phyloP scores from a whole-genome alignment of 306 rosid species.

The Pyrus communis region DNA sequence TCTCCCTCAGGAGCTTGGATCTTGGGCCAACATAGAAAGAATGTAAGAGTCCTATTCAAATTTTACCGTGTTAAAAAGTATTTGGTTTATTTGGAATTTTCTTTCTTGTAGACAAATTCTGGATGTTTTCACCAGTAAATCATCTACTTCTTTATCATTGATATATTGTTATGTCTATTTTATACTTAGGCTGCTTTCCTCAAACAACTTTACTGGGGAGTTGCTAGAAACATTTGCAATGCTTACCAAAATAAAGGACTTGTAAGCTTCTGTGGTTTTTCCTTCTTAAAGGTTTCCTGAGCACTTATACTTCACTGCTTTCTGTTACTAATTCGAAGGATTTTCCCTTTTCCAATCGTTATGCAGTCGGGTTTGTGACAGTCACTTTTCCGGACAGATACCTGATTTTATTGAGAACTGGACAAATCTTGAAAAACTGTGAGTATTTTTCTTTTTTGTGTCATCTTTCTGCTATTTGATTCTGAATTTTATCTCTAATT shows the following conservation, averaged over 20 bases:
- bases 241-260: no score
- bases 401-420: slow-evolving; percentile 55
- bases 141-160: not conserved
- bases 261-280: no score
- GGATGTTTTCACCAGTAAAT: not conserved
- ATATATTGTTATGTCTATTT: not conserved
- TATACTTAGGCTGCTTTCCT: slow-evolving; percentile 37
- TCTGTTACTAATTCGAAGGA: not conserved
- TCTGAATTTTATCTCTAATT: not conserved
- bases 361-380: slow-evolving; percentile 62
- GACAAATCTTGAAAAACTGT: slow-evolving; percentile 44
- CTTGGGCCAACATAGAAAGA: no score
- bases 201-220: slow-evolving; percentile 62
- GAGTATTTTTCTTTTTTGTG: slow-evolving; percentile 3
- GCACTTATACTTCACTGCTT: not conserved
- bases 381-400: slow-evolving; percentile 46
- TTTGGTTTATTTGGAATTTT: not conserved
- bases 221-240: not conserved
- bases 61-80: no score
- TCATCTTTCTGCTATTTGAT: not conserved
- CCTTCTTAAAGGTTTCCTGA: not conserved
- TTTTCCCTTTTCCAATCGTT: not conserved
- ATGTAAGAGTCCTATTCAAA: no score
- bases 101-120: not conserved
- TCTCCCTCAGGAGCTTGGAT: no score